phyloP scores from a whole-genome alignment of 2,329 filamentous ascomycete genomes.

The Trichophyton verrucosum region DNA sequence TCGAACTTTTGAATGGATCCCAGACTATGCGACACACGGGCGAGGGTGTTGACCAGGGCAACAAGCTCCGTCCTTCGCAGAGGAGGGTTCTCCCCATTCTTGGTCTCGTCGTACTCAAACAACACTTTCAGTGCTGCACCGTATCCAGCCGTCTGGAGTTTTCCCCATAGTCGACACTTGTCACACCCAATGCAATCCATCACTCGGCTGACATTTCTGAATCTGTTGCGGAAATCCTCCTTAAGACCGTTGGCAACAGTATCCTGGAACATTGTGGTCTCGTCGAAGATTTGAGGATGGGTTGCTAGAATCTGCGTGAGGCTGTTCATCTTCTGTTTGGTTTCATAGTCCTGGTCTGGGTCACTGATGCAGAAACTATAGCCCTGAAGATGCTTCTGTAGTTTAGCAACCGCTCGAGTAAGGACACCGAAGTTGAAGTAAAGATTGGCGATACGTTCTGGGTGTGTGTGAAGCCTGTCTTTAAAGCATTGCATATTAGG shows the following conservation, averaged over 20 bases:
- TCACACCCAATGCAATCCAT: slow-evolving; percentile 99
- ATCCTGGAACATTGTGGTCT: slow-evolving; percentile 83
- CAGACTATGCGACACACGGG: slow-evolving; percentile 70
- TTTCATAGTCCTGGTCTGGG: slow-evolving; percentile 60
- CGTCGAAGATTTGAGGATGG: slow-evolving; percentile 71
- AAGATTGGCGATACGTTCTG: slow-evolving; percentile 88
- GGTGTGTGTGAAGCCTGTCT: slow-evolving; percentile 66
- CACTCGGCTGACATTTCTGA: slow-evolving; percentile 87
- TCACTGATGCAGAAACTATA: slow-evolving; percentile 94
- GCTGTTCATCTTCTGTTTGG: slow-evolving; percentile 67
- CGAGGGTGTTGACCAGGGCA: slow-evolving; percentile 86
- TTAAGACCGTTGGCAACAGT: slow-evolving; percentile 59
- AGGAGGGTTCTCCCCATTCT: slow-evolving; percentile 51
- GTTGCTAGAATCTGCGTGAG: slow-evolving; percentile 60
- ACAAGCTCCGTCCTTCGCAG: slow-evolving; percentile 86
- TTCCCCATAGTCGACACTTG: slow-evolving; percentile 96
- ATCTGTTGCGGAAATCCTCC: slow-evolving; percentile 93
- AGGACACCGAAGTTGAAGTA: slow-evolving; percentile 99
- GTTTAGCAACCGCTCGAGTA: slow-evolving; percentile 78
- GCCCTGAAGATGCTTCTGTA: slow-evolving; percentile 64
- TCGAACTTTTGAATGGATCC: slow-evolving; percentile 62
- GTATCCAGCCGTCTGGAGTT: slow-evolving; percentile 88
- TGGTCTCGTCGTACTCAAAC: slow-evolving; percentile 73
- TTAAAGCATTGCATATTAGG: slow-evolving; percentile 86
- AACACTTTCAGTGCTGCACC: slow-evolving; percentile 90